Evolutionary conservation across 2,329 filamentous ascomycete genomes (phyloP).

Genomic region (Trichoderma breve): DNA sequence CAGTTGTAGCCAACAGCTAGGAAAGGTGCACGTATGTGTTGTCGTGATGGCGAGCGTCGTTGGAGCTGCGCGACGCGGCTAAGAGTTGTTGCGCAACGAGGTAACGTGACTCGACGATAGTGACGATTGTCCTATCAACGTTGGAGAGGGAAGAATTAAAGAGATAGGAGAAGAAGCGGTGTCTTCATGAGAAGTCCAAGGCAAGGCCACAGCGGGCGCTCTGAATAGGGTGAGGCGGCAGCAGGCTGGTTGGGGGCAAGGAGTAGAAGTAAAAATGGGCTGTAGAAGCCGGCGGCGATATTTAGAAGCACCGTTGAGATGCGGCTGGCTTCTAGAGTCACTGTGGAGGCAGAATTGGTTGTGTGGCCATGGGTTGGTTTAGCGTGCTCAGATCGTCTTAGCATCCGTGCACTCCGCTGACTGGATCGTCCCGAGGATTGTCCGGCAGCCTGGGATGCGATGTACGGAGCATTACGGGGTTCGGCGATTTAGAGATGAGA

Average conservation of each 20-base stretch:
- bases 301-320: conserved; percentile 14
- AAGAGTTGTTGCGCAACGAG: conserved; percentile 10
- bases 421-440: conserved; percentile 1
- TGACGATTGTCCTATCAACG: not conserved
- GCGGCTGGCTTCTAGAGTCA: conserved; percentile 14
- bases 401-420: conserved; percentile 13
- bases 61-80: conserved; percentile 13
- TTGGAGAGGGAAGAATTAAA: not conserved
- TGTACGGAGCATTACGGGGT: not conserved
- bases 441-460: not conserved
- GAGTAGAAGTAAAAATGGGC: conserved; percentile 11
- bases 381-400: not conserved
- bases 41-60: not conserved
- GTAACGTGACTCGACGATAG: conserved; percentile 1
- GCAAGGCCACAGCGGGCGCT: conserved; percentile 12
- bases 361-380: not conserved
- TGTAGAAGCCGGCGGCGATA: conserved; percentile 7
- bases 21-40: not conserved
- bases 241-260: not conserved
- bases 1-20: not conserved
- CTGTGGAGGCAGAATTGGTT: conserved; percentile 30
- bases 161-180: not conserved
- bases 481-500: not conserved
- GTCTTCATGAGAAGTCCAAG: not conserved
- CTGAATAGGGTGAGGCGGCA: not conserved